phyloP scores from a whole-genome alignment of 257 asterid genomes.

The Forsythia viridissima region DNA sequence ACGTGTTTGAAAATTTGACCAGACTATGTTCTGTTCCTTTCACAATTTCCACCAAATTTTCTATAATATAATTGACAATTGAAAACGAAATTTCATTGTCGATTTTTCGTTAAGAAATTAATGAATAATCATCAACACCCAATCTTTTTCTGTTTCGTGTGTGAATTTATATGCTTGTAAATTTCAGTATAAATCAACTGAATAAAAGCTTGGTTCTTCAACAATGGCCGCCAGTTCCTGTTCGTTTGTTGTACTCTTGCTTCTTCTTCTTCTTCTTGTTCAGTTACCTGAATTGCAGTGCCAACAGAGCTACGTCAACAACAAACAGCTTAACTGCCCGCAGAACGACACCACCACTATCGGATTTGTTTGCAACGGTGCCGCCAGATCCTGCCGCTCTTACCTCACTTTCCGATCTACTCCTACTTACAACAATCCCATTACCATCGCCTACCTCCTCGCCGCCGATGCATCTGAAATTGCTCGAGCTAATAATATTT shows the following conservation, averaged over 20 bases:
- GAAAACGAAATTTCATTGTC: no score
- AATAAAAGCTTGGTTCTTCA: background rate
- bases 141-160: background rate
- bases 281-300: constrained; percentile 23
- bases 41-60: no score
- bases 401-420: constrained; percentile 63
- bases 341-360: constrained; percentile 32
- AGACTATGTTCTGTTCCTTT: no score
- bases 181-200: background rate
- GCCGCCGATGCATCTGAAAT: constrained; percentile 43
- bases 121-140: background rate
- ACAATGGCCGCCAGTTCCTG: background rate
- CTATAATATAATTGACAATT: no score
- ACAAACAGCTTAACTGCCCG: constrained; percentile 50
- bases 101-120: no score
- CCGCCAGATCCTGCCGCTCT: constrained; percentile 43
- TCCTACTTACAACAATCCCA: constrained; percentile 47
- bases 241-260: background rate
- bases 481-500: constrained; percentile 46
- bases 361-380: constrained; percentile 58
- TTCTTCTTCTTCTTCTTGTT: background rate
- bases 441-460: constrained; percentile 42
- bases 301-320: constrained; percentile 55
- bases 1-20: no score
- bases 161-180: background rate